phyloP scores from a whole-genome alignment of 768 basidiomycete genomes.

The Daedaleopsis nitida region DNA sequence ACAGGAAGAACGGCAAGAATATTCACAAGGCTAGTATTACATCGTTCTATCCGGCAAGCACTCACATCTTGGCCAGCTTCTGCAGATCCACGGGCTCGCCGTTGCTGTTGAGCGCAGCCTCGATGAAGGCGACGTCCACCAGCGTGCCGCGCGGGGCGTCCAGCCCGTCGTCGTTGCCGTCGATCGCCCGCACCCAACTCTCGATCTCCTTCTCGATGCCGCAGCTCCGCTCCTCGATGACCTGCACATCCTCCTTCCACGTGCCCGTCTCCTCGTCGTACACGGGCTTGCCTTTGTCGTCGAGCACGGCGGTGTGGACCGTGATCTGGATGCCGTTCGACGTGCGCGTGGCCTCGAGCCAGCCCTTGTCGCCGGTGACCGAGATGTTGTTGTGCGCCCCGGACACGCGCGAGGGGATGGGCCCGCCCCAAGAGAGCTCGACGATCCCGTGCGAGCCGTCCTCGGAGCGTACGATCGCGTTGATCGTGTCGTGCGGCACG shows the following conservation, averaged over 20 bases:
- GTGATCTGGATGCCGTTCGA: constrained; percentile 34
- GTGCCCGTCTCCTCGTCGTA: constrained; percentile 37
- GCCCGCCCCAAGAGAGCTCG: constrained; percentile 65
- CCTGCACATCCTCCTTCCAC: constrained; percentile 36
- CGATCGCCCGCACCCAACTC: constrained; percentile 60
- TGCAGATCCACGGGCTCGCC: constrained; percentile 62
- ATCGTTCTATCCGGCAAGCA: neutral
- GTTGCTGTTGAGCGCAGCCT: constrained; percentile 71
- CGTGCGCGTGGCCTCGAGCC: constrained; percentile 48
- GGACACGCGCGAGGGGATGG: constrained; percentile 42
- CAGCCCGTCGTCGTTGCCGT: constrained; percentile 49
- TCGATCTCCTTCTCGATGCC: constrained; percentile 61
- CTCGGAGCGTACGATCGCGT: constrained; percentile 47
- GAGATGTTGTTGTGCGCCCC: constrained; percentile 38
- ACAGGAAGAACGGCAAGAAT: no score
- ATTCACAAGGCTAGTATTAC: no score
- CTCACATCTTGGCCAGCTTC: constrained; percentile 31
- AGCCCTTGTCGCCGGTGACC: constrained; percentile 66
- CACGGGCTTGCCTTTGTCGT: constrained; percentile 45
- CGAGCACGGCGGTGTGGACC: constrained; percentile 33
- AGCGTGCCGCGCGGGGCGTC: constrained; percentile 60
- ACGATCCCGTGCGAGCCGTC: constrained; percentile 61
- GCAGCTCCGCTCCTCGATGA: constrained; percentile 47
- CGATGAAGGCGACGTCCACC: constrained; percentile 76
- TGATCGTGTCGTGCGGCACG: constrained; percentile 79